Conservation (phyloP, 2,329 filamentous ascomycete species). For the Xylaria sp. region DNA sequence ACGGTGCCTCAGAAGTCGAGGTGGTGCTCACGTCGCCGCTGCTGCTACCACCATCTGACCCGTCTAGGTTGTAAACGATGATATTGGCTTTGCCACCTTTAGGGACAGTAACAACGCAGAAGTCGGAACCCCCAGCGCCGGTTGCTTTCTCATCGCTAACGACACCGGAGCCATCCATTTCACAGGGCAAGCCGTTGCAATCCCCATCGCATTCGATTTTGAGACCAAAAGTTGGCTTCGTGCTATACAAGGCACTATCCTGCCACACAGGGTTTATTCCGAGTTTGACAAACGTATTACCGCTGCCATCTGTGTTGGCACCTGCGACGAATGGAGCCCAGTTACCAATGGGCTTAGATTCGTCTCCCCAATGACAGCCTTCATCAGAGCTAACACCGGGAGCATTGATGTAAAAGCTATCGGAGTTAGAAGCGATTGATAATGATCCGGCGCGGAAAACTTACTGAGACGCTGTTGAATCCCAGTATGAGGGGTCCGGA, state of each 20-base stretch:
- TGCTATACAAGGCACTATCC: slow-evolving; percentile 63
- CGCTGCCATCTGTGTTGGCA: slow-evolving; percentile 73
- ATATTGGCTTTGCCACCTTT: slow-evolving; percentile 74
- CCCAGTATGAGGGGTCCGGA: slow-evolving; percentile 77
- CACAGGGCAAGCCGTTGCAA: slow-evolving; percentile 80
- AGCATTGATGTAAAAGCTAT: slow-evolving; percentile 80
- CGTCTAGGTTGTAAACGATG: slow-evolving; percentile 66
- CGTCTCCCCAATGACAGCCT: slow-evolving; percentile 78
- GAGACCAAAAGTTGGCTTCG: slow-evolving; percentile 73
- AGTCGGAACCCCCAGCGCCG: slow-evolving; percentile 75
- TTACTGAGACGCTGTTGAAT: slow-evolving; percentile 77
- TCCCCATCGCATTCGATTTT: slow-evolving; percentile 74
- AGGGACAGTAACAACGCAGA: slow-evolving; percentile 81
- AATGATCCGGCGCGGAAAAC: slow-evolving; percentile 48
- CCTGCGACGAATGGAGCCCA: slow-evolving; percentile 83
- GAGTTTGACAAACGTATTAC: slow-evolving; percentile 78
- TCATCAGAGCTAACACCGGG: slow-evolving; percentile 70
- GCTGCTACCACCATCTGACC: slow-evolving; percentile 51
- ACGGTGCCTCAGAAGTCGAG: slow-evolving; percentile 38
- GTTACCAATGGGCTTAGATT: slow-evolving; percentile 73
- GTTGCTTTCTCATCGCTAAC: slow-evolving; percentile 62
- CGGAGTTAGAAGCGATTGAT: slow-evolving; percentile 32
- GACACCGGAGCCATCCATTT: slow-evolving; percentile 69
- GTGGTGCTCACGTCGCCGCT: slow-evolving; percentile 39
- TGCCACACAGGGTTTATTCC: slow-evolving; percentile 83